Evolutionary conservation across 78 protist genomes (phyloP).

Genomic region (Dictyostelium citrinum): DNA sequence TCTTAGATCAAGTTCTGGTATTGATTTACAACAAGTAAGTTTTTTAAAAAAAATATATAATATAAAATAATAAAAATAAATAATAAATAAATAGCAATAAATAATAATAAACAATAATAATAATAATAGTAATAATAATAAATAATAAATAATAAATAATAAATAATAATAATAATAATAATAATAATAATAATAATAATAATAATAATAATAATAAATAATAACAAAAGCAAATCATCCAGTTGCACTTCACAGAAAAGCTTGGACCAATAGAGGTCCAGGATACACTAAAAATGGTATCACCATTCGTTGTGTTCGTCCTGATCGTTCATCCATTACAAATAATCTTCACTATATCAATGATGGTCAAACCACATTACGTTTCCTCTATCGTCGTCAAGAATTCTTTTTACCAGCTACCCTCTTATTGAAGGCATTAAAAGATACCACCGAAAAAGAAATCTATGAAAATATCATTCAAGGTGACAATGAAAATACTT

Average conservation of each 20-base stretch:
- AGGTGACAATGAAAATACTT: slow-evolving; percentile 71
- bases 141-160: too few relatives aligned
- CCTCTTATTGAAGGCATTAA: slow-evolving; percentile 84
- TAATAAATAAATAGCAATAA: background rate
- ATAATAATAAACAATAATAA: too few relatives aligned
- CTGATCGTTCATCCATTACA: slow-evolving; percentile 87
- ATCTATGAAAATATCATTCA: slow-evolving; percentile 79
- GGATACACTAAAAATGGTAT: slow-evolving; percentile 90
- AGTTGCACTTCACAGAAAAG: slow-evolving; percentile 77
- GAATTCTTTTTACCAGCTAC: slow-evolving; percentile 93
- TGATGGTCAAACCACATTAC: slow-evolving; percentile 84
- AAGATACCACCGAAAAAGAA: slow-evolving; percentile 84
- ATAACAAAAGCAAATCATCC: slow-evolving; percentile 89
- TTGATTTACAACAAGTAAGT: slow-evolving; percentile 92
- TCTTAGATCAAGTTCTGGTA: slow-evolving; percentile 83
- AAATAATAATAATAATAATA: too few relatives aligned
- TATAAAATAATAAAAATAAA: background rate
- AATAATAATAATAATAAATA: too few relatives aligned
- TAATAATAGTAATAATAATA: too few relatives aligned
- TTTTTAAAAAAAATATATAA: background rate
- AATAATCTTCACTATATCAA: slow-evolving; percentile 89
- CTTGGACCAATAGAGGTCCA: slow-evolving; percentile 89
- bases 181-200: too few relatives aligned
- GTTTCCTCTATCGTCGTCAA: slow-evolving; percentile 83
- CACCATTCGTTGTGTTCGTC: slow-evolving; percentile 90